phyloP scores from a whole-genome alignment of 2,329 filamentous ascomycete species.

The Drechslerella dactyloides region DNA sequence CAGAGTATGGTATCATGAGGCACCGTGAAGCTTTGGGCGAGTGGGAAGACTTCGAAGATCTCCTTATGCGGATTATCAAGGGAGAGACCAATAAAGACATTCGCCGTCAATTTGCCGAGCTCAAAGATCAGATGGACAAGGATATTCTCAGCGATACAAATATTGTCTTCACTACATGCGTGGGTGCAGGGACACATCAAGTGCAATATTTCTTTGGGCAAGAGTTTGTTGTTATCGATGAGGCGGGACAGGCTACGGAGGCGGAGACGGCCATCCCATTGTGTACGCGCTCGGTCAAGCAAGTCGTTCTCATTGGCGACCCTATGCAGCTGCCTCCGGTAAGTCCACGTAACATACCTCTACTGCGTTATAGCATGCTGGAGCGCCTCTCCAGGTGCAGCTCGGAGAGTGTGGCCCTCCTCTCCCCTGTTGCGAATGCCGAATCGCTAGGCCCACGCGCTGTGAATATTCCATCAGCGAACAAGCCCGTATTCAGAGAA shows the following conservation, averaged over 20 bases:
- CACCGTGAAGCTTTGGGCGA: background rate
- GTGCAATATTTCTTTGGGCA: background rate
- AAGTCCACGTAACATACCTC: background rate
- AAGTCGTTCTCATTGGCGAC: conserved; percentile 7
- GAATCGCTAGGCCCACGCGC: too few relatives aligned
- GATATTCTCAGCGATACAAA: background rate
- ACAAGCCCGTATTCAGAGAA: too few relatives aligned
- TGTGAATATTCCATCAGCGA: too few relatives aligned
- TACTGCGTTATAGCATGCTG: conserved; percentile 1
- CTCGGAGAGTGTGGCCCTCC: too few relatives aligned
- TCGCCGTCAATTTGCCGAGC: background rate
- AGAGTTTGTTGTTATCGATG: conserved; percentile 4
- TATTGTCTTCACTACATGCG: conserved; percentile 7
- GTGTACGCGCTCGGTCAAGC: background rate
- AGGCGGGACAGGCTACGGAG: conserved; percentile 9
- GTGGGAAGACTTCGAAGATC: background rate
- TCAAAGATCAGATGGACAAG: background rate
- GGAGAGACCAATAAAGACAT: background rate
- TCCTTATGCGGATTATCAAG: background rate
- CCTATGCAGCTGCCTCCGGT: conserved; percentile 14
- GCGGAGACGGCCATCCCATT: background rate
- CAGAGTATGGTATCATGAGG: background rate
- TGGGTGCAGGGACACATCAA: background rate
- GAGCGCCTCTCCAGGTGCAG: conserved; percentile 1
- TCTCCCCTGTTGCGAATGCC: too few relatives aligned